Percentiles rank a stretch among this genome's conserved stretches.
These are phyloP conservation scores for Capsicum baccatum DNA, from an alignment of 257 asterid genomes.

Conservation along the genomic window DNA sequence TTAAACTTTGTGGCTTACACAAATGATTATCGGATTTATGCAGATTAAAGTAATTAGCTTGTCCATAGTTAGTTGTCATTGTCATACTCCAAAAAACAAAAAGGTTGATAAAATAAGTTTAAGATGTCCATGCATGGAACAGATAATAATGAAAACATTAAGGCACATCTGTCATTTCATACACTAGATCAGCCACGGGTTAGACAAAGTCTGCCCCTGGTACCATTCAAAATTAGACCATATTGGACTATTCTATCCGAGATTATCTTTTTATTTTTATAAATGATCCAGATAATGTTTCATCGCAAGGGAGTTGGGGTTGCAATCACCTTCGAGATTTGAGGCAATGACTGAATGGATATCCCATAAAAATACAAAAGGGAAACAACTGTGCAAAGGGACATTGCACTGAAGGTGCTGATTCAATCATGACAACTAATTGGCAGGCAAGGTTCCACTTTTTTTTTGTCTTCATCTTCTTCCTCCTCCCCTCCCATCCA, in stretches of 20 bases:
- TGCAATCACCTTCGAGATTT: background rate
- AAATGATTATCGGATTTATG: background rate
- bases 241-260: background rate
- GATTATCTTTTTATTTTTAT: background rate
- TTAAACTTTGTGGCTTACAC: conserved; percentile 1
- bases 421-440: background rate
- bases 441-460: background rate
- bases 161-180: background rate
- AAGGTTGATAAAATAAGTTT: background rate
- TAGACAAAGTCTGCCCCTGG: background rate
- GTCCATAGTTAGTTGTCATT: background rate
- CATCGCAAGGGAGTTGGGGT: conserved; percentile 11
- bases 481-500: background rate
- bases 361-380: conserved; percentile 5
- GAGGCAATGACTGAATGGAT: background rate
- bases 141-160: background rate
- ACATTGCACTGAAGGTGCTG: conserved; percentile 6
- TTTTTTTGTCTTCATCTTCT: conserved; percentile 1
- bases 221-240: conserved; percentile 9
- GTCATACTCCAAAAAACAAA: conserved; percentile 7
- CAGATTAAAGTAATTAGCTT: background rate
- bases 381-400: background rate
- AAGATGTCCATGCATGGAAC: background rate
- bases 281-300: background rate
- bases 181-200: conserved; percentile 18